phyloP scores from a whole-genome alignment of 1,284 basidiomycete genomes.

The Volvariella surrecta region DNA sequence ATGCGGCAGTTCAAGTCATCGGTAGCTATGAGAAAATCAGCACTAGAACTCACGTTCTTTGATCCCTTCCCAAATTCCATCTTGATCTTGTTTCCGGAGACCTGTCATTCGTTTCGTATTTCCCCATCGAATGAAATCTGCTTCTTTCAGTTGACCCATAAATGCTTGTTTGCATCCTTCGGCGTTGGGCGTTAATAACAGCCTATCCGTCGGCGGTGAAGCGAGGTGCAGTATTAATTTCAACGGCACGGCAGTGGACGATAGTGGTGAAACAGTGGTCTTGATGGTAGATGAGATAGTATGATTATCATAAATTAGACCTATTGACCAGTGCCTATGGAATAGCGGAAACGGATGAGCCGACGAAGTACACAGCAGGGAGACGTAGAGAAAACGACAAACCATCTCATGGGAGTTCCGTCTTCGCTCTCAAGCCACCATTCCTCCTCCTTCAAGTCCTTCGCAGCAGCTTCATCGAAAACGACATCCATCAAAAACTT shows the following conservation, averaged over 20 bases:
- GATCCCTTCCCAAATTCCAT: constrained; percentile 92
- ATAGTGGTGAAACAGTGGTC: constrained; percentile 31
- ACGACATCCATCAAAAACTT: constrained; percentile 84
- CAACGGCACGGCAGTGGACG: constrained; percentile 49
- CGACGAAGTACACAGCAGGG: not conserved
- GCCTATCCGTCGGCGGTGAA: constrained; percentile 77
- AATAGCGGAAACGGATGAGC: constrained; percentile 3
- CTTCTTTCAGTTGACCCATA: constrained; percentile 92
- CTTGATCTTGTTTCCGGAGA: constrained; percentile 82
- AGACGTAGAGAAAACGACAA: constrained; percentile 18
- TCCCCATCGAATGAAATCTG: constrained; percentile 92
- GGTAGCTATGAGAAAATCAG: not conserved
- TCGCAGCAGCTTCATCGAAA: constrained; percentile 74
- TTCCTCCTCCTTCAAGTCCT: constrained; percentile 70
- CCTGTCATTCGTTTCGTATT: constrained; percentile 89
- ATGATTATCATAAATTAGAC: constrained; percentile 83
- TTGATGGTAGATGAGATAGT: constrained; percentile 52
- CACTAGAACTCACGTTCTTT: constrained; percentile 64
- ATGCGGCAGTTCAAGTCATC: constrained; percentile 1
- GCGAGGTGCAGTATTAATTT: constrained; percentile 79
- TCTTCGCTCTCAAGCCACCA: constrained; percentile 93
- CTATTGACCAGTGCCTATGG: constrained; percentile 93
- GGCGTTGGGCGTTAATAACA: constrained; percentile 68
- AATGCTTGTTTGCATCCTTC: constrained; percentile 87
- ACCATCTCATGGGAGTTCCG: constrained; percentile 77